Base-by-base conservation (phyloP, 371 early-diverging fungal genomes). In the Rhizopus sp. region DNA sequence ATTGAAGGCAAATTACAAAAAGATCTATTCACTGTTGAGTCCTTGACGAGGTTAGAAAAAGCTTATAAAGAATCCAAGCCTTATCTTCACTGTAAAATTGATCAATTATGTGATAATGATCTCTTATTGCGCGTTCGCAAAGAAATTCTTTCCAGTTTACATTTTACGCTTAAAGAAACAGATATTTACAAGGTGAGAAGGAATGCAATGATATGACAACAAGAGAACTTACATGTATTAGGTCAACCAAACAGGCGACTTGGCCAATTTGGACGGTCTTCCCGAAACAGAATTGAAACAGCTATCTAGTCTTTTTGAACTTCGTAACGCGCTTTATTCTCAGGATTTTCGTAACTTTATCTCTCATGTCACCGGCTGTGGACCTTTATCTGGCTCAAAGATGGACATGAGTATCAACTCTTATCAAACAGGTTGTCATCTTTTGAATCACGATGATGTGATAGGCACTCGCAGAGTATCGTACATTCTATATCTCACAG, bases 361-460 rank as follows among this genome's bases (percentile, higher is more conserved):
- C 3, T 75, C 75, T 2, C 63, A 64, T 15, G 80, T 90, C 16
- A 91, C 89, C 3, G 87, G 85, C 0, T 90, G 88, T 63, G 86
- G 88, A 1, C 80, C 78, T n/a, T 53, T 87, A 3, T 84, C 85
- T 7, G 78, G 82, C 13, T 56, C 68, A 37, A 77, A 84, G 64
- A 83, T 86, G 57, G 86, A 89, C 59, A 79, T 90, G 90, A 82
- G 80, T 57, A 76, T 82, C 51, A 86, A 85, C 53, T 71, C 73
- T 35, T 86, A 83, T 62, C 75, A 72, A 35, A 67, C 75, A 34
- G 86, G 90, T 6, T 90, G 89, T 66, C 89, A 90, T 59, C 69
- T 91, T 46, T 65, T 91, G 33, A 82, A 85, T 53, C 92, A 91
- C 55, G 92, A 91, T 78, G 92, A 92, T 64, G 89, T 88, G 7